Evolutionary conservation across 306 rosid species (phyloP), one percentile per base, ranked within the genome.

Genomic region (Argentina anserina): DNA sequence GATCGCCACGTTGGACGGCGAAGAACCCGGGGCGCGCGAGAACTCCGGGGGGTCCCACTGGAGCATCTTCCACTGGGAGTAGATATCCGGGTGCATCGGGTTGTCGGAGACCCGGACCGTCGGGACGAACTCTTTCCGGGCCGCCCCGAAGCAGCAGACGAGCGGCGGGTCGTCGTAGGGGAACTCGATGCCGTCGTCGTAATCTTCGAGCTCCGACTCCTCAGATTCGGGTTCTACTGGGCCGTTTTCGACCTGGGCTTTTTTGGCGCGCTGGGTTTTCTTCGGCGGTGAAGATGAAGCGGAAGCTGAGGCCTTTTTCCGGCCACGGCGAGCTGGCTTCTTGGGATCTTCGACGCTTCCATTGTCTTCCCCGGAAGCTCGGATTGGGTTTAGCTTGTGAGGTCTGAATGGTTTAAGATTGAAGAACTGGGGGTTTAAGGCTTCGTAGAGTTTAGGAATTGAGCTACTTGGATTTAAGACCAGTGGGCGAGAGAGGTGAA

Each of bases 1-100:
- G 49, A 94, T 88, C 0, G 99, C 97, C 53, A 94, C 99, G 46
- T 94, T 91, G 2, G 96, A 90, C 3, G 88, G 81, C 0, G 93
- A 84, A 1, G 96, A 92, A 0, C 96, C 97, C 0, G 95, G 93
- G 1, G 96, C 99, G 13, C 96, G 82, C 13, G 83, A 94, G 40
- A 87, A 91, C 76, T 94, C 99, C 36, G 99, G 99, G 0, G 97
- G 96, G 74, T 91, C 90, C 99, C 99, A 94, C 76, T 94, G 99
- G 20, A 91, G 85, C 97, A 89, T 94, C 72, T 94, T 94, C 99
- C 99, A 94, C 72, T 88, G 85, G 2, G 96, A 85, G 82, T 94
- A 94, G 0, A 81, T 88, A 56, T 91, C 97, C 4, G 82, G 88
- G 87, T 94, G 73, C 99, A 94, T 88, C 5, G 86, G 97, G 53